Evolutionary conservation across 225 moss, liverwort and hornwort genomes (phyloP), one percentile per base, ranked within the genome.

Genomic region (Anthoceros angustus): DNA sequence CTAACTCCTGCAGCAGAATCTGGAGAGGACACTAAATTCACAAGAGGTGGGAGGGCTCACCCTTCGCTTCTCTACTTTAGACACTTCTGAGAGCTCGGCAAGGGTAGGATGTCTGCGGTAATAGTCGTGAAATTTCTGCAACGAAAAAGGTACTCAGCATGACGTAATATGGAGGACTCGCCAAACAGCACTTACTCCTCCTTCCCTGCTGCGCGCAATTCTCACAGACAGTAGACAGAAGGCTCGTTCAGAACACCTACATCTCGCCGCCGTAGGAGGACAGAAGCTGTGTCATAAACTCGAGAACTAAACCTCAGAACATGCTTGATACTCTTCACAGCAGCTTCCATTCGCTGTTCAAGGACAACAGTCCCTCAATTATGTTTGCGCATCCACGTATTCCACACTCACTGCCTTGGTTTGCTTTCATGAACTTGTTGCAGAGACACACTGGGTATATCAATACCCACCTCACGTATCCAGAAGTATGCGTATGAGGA

Each of bases 401-500:
- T 12, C 39, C 66, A 42, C 25, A 15, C 40, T 18, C 18, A 67
- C 7, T 67, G 16, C n/a, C n/a, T 8, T 7, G 12, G 43, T 18
- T 55, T 7, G 23, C 42, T 42, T 1, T 4, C n/a, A 67, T 42
- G n/a, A n/a, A n/a, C n/a, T n/a, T n/a, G 25, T 6, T 4, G 32
- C 32, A 32, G 32, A 32, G 32, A 32, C 4, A 42, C n/a, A 16
- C 2, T 43, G 23, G 40, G 12, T 9, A 40, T 26, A 39, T 10
- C 7, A 60, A 64, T 43, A 43, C 62, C 45, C 32, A 82, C 82
- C 76, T 91, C 80, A 69, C 89, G 83, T 64, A 98, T 87, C 86
- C 92, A 87, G 60, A 84, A 79, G 79, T 89, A 98, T 23, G 92
- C 85, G 46, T 86, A 98, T 9, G 87, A 78, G 3, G 95, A 98